Evolutionary conservation across 1,284 basidiomycete species (phyloP).

Genomic region (Somion occarium): DNA sequence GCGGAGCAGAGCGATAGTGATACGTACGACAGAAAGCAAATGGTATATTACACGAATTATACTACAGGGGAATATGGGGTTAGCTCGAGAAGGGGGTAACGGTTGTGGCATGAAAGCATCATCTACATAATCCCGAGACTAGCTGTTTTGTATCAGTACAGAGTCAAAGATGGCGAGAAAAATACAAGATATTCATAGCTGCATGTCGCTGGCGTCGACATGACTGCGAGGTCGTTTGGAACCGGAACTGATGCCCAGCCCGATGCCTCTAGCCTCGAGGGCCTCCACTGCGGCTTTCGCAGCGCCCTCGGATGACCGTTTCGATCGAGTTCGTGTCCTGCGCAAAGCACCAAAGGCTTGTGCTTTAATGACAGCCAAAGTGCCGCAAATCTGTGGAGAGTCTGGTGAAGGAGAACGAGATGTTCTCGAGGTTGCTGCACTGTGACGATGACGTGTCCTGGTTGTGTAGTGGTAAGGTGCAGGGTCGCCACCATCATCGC

Average conservation of each 20-base stretch:
- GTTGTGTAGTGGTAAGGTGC: conserved; percentile 28
- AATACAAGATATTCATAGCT: conserved; percentile 24
- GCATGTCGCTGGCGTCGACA: conserved; percentile 44
- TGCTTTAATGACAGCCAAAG: conserved; percentile 81
- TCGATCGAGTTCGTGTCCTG: conserved; percentile 66
- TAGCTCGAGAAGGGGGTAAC: conserved; percentile 9
- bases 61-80: conserved; percentile 12
- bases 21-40: conserved; percentile 7
- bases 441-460: conserved; percentile 22
- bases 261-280: conserved; percentile 70
- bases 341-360: conserved; percentile 81
- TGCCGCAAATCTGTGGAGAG: conserved; percentile 59
- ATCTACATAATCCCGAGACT: conserved; percentile 11
- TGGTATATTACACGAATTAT: conserved; percentile 11
- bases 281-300: conserved; percentile 75
- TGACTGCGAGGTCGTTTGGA: conserved; percentile 53
- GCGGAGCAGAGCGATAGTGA: conserved; percentile 6
- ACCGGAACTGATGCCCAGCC: conserved; percentile 45
- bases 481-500: conserved; percentile 50
- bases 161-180: not conserved
- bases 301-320: conserved; percentile 66
- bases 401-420: conserved; percentile 73
- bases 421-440: conserved; percentile 32
- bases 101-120: conserved; percentile 10
- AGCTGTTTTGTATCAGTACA: conserved; percentile 4